A percentile compares a stretch with the other conserved stretches of the same genome.
These are phyloP conservation scores for Mortierella sp. DNA, from an alignment of 371 early-diverging fungal species.

Conservation along the genomic window DNA sequence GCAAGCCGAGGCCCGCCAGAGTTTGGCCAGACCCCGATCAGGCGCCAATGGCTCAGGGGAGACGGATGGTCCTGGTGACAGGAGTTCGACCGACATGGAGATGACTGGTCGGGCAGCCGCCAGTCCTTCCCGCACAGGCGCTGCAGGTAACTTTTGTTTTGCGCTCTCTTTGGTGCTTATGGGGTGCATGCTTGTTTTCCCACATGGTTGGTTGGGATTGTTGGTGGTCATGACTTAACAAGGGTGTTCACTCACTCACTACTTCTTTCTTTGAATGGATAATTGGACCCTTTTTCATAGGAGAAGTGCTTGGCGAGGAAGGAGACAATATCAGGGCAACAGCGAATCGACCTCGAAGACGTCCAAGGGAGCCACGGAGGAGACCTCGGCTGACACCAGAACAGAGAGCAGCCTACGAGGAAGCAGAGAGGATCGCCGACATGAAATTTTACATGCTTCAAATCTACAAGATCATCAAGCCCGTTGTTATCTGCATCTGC, in stretches of 20 bases:
- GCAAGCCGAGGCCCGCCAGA: conserved; percentile 4
- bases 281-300: neutral
- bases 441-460: conserved; percentile 84
- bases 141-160: conserved; percentile 4
- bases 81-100: neutral
- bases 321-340: conserved; percentile 47
- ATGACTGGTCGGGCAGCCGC: neutral
- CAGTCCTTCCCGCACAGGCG: conserved; percentile 2
- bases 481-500: conserved; percentile 81
- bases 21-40: neutral
- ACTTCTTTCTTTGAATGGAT: neutral
- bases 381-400: conserved; percentile 53
- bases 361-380: conserved; percentile 42
- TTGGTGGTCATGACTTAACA: neutral
- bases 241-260: neutral
- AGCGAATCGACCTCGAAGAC: conserved; percentile 46
- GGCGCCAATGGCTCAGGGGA: neutral
- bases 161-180: neutral
- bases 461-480: conserved; percentile 84
- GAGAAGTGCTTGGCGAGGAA: conserved; percentile 13
- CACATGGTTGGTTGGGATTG: neutral
- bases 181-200: neutral
- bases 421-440: conserved; percentile 66
- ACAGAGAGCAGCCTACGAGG: conserved; percentile 55
- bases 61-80: neutral